phyloP scores from a whole-genome alignment of 169 alveolate species.

The Plasmodium blacklocki region DNA sequence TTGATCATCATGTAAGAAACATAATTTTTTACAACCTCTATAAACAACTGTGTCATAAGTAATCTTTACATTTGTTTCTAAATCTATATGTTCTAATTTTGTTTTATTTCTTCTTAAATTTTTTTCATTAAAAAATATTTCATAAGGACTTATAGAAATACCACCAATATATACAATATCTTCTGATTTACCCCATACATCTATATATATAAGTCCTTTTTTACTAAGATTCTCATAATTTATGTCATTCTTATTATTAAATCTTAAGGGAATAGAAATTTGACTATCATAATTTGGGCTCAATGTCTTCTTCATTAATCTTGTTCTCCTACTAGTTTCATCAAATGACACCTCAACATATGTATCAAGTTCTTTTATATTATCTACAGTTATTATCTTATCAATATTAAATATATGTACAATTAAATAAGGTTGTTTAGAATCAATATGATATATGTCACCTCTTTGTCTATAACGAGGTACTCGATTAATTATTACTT shows the following conservation, averaged over 20 bases:
- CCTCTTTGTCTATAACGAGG: conserved; percentile 84
- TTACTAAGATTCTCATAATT: conserved; percentile 66
- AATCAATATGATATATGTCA: conserved; percentile 47
- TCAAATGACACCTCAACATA: conserved; percentile 83
- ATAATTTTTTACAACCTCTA: conserved; percentile 64
- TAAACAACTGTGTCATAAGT: conserved; percentile 59
- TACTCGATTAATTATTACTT: conserved; percentile 68
- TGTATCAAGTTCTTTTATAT: conserved; percentile 76
- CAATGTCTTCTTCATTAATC: conserved; percentile 74
- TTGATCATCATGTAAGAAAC: conserved; percentile 53
- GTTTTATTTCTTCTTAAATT: conserved; percentile 55
- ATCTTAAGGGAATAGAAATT: conserved; percentile 77
- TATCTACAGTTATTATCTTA: conserved; percentile 78
- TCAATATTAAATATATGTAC: conserved; percentile 79
- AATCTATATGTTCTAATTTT: conserved; percentile 61
- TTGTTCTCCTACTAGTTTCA: conserved; percentile 78
- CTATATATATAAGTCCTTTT: conserved; percentile 78
- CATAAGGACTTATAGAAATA: conserved; percentile 73
- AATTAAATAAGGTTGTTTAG: conserved; percentile 58
- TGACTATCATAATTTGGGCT: conserved; percentile 83
- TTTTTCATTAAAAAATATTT: conserved; percentile 81
- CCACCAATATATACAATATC: conserved; percentile 80
- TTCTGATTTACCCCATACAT: conserved; percentile 84
- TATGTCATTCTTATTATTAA: conserved; percentile 67
- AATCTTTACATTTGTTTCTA: conserved; percentile 61